Percentiles rank a stretch among this genome's conserved stretches.
Conservation (phyloP, 1,284 basidiomycete species). For the Marasmius fiardii region DNA sequence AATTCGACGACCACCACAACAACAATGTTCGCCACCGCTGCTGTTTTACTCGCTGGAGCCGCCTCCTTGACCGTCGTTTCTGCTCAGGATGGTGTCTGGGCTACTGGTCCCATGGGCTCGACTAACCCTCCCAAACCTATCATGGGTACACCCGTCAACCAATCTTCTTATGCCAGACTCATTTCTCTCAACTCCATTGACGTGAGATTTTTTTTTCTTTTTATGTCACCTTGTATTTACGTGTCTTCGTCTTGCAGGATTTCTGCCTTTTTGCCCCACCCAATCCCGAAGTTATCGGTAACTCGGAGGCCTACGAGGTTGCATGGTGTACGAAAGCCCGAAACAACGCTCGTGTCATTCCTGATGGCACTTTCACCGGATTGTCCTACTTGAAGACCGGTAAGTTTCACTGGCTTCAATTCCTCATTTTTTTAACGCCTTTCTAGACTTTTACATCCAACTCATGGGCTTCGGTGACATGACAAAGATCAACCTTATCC, state of each 20-base stretch:
- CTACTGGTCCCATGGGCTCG: conserved; percentile 35
- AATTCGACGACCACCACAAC: neutral
- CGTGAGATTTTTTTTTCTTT: conserved; percentile 17
- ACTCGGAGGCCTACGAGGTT: conserved; percentile 53
- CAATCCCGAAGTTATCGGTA: conserved; percentile 23
- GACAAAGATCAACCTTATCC: conserved; percentile 31
- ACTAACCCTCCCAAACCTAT: conserved; percentile 38
- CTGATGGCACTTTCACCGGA: conserved; percentile 52
- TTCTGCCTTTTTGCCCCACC: conserved; percentile 42
- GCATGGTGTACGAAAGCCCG: conserved; percentile 68
- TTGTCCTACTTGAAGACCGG: conserved; percentile 52
- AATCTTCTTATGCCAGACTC: conserved; percentile 33
- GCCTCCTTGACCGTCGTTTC: conserved; percentile 14
- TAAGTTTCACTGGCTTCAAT: conserved; percentile 9
- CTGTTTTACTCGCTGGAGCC: conserved; percentile 16
- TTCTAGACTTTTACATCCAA: conserved; percentile 34
- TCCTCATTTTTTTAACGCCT: neutral
- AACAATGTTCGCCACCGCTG: conserved; percentile 13
- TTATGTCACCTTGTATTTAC: neutral
- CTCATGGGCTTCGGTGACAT: conserved; percentile 38
- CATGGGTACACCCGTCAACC: conserved; percentile 35
- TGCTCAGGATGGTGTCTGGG: conserved; percentile 33
- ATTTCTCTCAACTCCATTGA: conserved; percentile 37
- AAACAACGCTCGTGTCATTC: conserved; percentile 59
- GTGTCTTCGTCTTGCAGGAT: conserved; percentile 24